Evolutionary conservation across 2,329 filamentous ascomycete species (phyloP), one percentile per base, ranked within the genome.

Genomic region (Sarocladium strictum): DNA sequence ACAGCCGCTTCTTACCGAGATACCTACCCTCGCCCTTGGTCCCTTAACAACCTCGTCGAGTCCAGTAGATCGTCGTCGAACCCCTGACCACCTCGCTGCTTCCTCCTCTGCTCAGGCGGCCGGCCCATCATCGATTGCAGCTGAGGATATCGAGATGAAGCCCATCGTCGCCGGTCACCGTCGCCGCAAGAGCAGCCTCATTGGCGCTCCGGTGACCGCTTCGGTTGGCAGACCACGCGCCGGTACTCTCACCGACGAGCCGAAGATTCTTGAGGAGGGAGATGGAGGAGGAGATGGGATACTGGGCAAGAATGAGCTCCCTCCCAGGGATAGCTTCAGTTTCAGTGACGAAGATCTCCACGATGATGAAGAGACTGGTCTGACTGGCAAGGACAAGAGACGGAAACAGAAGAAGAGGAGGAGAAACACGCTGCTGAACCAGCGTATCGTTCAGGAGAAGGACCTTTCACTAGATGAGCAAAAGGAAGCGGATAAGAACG

Each of bases 341-440:
- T 78, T 83, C 54, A 85, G 84, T 26, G 87, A 90, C 60, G 86
- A 90, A 59, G 88, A 87, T 47, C 68, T 89, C 26, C 83, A 89
- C 57, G 89, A 93, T 62, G 92, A 97, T 65, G 92, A 96, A 72
- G 92, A 97, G 76, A 89, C 89, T 2, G 92, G 91, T 1, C 75
- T 97, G 61, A 95, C 90, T 35, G 79, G 80, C 57, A 81, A 84
- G 63, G 88, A 93, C 63, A 82, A 83, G 67, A 79, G 81, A 60
- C 83, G 85, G 65, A 84, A 85, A 62, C 81, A 83, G 65, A 79
- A 78, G 63, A 82, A 83, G 71, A 83, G 83, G 70, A 78, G 79
- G 69, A 79, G 83, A 65, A 87, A 88, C 64, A 86, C 83, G 12
- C 74, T 80, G 59, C 69, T 91, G 55, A 86, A 90, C 67, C 84